A percentile compares a stretch with the other conserved stretches of the same genome.
Conservation (phyloP, 2,329 filamentous ascomycete genomes). For the Phialocephala sp. region DNA sequence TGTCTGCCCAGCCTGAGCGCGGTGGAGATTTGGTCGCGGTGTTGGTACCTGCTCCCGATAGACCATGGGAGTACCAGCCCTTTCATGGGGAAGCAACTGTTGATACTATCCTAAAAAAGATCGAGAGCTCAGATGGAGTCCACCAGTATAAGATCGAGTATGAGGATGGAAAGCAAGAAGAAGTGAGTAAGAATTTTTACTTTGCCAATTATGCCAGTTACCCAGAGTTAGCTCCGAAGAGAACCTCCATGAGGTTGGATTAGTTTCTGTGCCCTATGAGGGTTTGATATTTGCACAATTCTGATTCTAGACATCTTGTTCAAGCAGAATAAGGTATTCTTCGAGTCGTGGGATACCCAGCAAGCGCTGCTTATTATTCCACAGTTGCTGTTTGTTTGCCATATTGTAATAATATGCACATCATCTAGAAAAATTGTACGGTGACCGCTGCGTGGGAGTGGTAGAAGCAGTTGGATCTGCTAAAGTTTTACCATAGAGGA, state of each 20-base stretch:
- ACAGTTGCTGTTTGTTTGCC: not conserved
- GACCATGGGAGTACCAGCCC: constrained; percentile 40
- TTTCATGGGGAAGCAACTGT: constrained; percentile 40
- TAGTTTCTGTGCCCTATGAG: not conserved
- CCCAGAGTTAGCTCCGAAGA: not conserved
- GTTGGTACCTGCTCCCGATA: constrained; percentile 34
- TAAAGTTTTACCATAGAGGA: not conserved
- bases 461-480: too few species aligned
- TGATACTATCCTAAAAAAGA: constrained; percentile 38
- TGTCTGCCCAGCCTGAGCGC: constrained; percentile 2
- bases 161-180: constrained; percentile 41
- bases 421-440: too few species aligned
- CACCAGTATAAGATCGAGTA: constrained; percentile 41
- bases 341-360: not conserved
- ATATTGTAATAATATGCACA: too few species aligned
- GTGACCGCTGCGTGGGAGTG: too few species aligned
- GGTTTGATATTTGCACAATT: not conserved
- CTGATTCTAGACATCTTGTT: not conserved
- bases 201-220: not conserved
- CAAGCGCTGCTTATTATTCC: not conserved
- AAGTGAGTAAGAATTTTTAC: constrained; percentile 37
- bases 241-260: not conserved
- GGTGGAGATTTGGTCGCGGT: constrained; percentile 33
- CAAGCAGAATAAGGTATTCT: not conserved
- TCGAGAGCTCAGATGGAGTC: constrained; percentile 29